Percentiles rank a stretch among this genome's conserved stretches.
phyloP scores from a whole-genome alignment of 2,329 filamentous ascomycete species.

The Aphanoascus verrucosus region DNA sequence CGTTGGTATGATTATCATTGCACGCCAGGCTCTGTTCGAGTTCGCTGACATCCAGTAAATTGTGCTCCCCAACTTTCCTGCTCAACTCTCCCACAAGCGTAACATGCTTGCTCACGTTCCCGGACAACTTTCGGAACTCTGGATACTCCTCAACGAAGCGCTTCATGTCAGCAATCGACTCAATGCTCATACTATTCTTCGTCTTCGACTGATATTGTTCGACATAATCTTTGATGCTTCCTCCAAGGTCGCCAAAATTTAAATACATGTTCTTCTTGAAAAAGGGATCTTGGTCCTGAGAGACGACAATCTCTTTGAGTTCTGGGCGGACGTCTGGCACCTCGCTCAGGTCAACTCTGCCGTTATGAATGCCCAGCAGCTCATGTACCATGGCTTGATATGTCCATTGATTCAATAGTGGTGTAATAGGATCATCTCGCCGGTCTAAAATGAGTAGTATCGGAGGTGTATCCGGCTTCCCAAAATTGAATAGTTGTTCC shows the following conservation, averaged over 20 bases:
- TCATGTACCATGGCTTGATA: slow-evolving; percentile 99
- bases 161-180: slow-evolving; percentile 98
- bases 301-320: slow-evolving; percentile 85
- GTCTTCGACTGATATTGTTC: slow-evolving; percentile 97
- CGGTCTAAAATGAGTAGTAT: slow-evolving; percentile 84
- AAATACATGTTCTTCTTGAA: slow-evolving; percentile 99
- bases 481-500: slow-evolving; percentile 91
- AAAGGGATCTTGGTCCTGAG: slow-evolving; percentile 94
- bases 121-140: slow-evolving; percentile 91
- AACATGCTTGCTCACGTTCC: slow-evolving; percentile 97
- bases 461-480: slow-evolving; percentile 86
- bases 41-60: slow-evolving; percentile 89
- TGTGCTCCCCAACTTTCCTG: slow-evolving; percentile 72
- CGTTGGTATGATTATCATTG: slow-evolving; percentile 84
- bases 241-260: slow-evolving; percentile 90
- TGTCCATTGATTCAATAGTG: slow-evolving; percentile 92
- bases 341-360: slow-evolving; percentile 77
- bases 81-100: slow-evolving; percentile 90
- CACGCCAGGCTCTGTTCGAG: slow-evolving; percentile 93
- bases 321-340: slow-evolving; percentile 78
- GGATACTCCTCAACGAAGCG: slow-evolving; percentile 98
- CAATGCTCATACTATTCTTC: slow-evolving; percentile 91
- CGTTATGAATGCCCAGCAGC: slow-evolving; percentile 83
- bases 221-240: slow-evolving; percentile 97
- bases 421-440: slow-evolving; percentile 88